Evolutionary conservation across 2,329 filamentous ascomycete species (phyloP), one percentile per base, ranked within the genome.

Genomic region (Cladorrhinum sp.): DNA sequence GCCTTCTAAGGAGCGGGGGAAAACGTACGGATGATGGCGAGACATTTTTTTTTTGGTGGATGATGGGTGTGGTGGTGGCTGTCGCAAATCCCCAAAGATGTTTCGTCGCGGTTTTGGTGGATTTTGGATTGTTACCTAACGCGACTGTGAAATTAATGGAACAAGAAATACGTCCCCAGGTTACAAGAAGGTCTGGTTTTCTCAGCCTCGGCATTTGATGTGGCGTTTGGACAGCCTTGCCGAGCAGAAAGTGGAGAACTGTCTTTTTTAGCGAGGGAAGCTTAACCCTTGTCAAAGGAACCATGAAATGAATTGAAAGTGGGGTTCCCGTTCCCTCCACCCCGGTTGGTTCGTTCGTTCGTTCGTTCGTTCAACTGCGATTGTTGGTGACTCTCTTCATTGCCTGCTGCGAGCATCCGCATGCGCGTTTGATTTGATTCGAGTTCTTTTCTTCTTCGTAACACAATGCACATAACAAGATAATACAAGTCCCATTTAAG

Each of bases 21-120:
- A n/a, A 16, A 81, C 86, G 81, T 82, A 90, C 88, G 93, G 93
- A 76, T 97, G 92, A 84, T 96, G 92, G 80, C 92, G 91, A 73
- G 92, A 96, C 92, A 96, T 96, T 73, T 46, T 60, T 51, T 51
- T 26, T 12, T 28, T 51, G 23, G 7, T 12, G 4, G 16, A 20
- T 20, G n/a, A 46, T 18, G 18, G 9, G 9, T 28, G 4, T 9
- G 26, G 26, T 5, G 4, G 26, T 28, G 26, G 9, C 24, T 26
- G 49, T 51, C 49, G 49, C 21, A 51, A 26, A 10, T 20, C 6
- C 6, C 9, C 2, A 51, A 26, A 26, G n/a, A n/a, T n/a, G n/a
- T n/a, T 24, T 12, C 21, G 49, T 51, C 24, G 49, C 21, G 18
- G 20, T 24, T 51, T 16, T 8, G 9, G 49, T n/a, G 8, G 49